Base-by-base conservation (phyloP, 208 protist genomes). In the Leishmania martiniquensis region DNA sequence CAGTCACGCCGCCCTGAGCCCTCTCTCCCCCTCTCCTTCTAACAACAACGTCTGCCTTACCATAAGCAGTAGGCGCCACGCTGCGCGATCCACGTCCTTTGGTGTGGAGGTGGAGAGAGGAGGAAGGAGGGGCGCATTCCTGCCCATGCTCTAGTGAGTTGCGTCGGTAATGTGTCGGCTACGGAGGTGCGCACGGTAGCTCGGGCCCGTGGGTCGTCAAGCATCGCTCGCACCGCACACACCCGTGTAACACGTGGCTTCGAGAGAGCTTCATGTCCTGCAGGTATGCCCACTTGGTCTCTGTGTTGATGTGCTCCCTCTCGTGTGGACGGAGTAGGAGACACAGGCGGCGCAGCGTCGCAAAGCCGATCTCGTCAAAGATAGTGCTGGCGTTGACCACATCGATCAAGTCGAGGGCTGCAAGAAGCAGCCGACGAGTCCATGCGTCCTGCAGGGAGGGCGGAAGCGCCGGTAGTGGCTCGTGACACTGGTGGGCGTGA, bases 361-460 rank as follows among this genome's bases (percentile, higher is more conserved):
- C 67, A 66, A 94, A 97, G 0, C 88, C 91, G 34, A 97, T 73
- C 68, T 95, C 92, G 72, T 97, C 94, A 42, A 72, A 91, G 55
- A 88, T 87, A 22, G 89, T 96, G 49, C 85, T 93, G 57, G 39
- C 68, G 72, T 94, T 95, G 76, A 96, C 85, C 10, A 90, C 63
- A 73, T 91, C 89, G 15, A 96, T 75, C 15, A 92, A 60, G 32
- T 94, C 89, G 0, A 93, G 71, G 29, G 89, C 93, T 6, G 87
- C 75, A 37, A 51, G 20, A 39, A 92, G 69, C 76, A 84, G 90
- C 20, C 86, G 88, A 22, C 89, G 84, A 9, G 80, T 74, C 80
- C 80, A 80, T 34, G 70, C 75, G 44, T 84, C 75, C 65, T 77
- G 75, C 69, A 83, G 29, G 32, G 47, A 79, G 12, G 42, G 55